Evolutionary conservation across 2,329 filamentous ascomycete species (phyloP), one percentile per base, ranked within the genome.

Genomic region (Tolypocladium inflatum): DNA sequence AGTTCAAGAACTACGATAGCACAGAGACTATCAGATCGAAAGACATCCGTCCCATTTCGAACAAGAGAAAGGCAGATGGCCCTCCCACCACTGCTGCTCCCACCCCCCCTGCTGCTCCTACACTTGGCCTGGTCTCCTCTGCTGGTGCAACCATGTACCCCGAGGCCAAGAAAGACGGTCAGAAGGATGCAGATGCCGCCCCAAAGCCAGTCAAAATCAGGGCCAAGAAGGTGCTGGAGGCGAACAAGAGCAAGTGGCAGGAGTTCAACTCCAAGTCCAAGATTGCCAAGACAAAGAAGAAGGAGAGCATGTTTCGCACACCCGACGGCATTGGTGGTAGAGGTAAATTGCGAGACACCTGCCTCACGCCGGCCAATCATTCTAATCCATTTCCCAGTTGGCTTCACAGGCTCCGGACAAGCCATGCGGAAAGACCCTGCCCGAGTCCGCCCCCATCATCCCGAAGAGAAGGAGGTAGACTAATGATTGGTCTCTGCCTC

Each of bases 251-350:
- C 68, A 96, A 94, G 70, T 99, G 94, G 94, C 89, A 97, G 70
- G 90, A 95, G 63, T 99, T 96, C 73, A 89, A 86, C 63, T 80
- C 81, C 68, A 96, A 95, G 72, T 82, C 80, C 53, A 92, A 90
- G 69, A 78, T 84, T 63, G 83, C 79, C 63, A 88, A 87, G 71
- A 64, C 75, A 5, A 74, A 76, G 48, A 93, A 93, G 77, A 96
- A 96, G 75, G 90, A 96, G 54, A 96, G 91, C 79, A 97, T 97
- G 92, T 97, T 97, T 72, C 86, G 92, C 53, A 97, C 92, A 3
- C 91, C 91, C 0, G 91, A 96, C 38, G 87, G 90, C 61, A 82
- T 94, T 30, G 84, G 90, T 67, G 92, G 89, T 59, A 84, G 91
- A 88, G 92, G 92, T 96, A 76, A 64, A 81, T 52, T 37, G 7